Evolutionary conservation across 2,329 filamentous ascomycete species (phyloP), one percentile per base, ranked within the genome.

Genomic region (Fusarium sp.): DNA sequence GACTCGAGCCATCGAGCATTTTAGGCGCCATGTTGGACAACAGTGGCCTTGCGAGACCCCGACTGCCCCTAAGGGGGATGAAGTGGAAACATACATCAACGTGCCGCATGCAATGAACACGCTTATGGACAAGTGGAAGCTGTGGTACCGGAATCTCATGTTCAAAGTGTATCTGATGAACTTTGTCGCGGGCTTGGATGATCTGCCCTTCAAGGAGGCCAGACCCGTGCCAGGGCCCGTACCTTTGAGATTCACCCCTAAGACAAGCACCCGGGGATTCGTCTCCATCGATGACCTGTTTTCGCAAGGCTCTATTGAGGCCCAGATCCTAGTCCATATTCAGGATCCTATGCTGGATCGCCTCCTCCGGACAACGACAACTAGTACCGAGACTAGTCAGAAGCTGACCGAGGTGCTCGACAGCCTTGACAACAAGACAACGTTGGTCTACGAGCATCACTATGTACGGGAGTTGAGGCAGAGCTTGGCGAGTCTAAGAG

Each of bases 41-140:
- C 73, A 77, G 13, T 77, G 74, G 75, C 74, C 75, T 11, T 31
- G 39, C 6, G 10, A 43, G 2, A 13, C 14, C 6, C 70, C 70
- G 1, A 18, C 20, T 0, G 7, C 4, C 4, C 60, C 66, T 1
- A 9, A 6, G 9, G 62, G 18, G 8, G n/a, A 20, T 0, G 4
- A 31, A 1, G 22, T 69, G 5, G 8, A 39, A 3, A 60, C 39
- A 1, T 76, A 76, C 33, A 69, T 78, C 1, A 27, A 65, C 1
- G 31, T 68, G 1, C 1, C 22, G 0, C 24, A 22, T 4, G 73
- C 74, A 6, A 67, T 75, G 68, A 24, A 14, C 2, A 41, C 4
- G 0, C 45, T 65, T 0, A 0, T 14, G 5, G 20, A n/a, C 2
- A 58, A 22, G 6, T 77, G 71, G 75, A 39, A 9, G 4, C 10